Conservation (phyloP, 2,329 filamentous ascomycete genomes). For the Botrytis deweyae region DNA sequence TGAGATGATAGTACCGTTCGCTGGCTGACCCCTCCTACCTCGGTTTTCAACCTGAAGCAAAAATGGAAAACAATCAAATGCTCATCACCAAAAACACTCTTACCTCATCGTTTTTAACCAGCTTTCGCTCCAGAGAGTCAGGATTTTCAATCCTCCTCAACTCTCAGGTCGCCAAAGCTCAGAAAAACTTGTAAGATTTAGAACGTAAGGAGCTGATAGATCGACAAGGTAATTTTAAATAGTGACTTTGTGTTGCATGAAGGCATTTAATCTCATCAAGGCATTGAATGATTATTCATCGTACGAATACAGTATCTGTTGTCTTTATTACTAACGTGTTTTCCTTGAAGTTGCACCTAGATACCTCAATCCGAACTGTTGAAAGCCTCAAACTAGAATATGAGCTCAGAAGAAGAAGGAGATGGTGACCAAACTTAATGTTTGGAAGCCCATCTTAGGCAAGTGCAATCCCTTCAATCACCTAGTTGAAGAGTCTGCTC, state of each 20-base stretch:
- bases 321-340: background rate
- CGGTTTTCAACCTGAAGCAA: accelerated
- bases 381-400: background rate
- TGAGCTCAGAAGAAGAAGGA: background rate
- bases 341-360: background rate
- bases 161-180: background rate
- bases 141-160: background rate
- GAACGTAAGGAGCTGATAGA: background rate
- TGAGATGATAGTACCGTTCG: background rate
- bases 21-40: background rate
- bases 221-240: background rate
- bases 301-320: background rate
- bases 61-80: background rate
- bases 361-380: background rate
- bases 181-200: background rate
- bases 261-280: background rate
- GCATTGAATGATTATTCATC: accelerated
- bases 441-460: background rate
- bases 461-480: background rate
- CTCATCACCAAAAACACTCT: background rate
- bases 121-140: background rate
- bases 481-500: background rate
- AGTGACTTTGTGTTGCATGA: background rate
- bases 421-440: too few species aligned
- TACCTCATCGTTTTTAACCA: background rate